These are phyloP conservation scores for Puccinellia tenuiflora DNA, from an alignment of 176 grass and related monocot genomes.

Conservation along the genomic window DNA sequence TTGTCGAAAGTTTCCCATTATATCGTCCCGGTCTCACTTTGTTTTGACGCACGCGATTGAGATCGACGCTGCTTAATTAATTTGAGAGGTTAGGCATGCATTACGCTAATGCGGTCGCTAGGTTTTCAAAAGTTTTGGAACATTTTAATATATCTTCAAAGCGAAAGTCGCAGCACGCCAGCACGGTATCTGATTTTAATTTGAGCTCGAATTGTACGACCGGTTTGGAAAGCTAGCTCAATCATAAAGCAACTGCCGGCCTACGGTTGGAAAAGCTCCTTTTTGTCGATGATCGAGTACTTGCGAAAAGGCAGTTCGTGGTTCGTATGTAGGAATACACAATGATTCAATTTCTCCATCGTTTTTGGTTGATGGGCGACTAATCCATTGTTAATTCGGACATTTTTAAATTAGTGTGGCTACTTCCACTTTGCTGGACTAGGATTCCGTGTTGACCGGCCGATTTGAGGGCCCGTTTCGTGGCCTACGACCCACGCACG, in stretches of 20 bases:
- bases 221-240: neutral
- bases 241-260: neutral
- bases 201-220: neutral
- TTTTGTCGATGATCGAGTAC: neutral
- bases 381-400: neutral
- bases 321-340: neutral
- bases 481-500: no score
- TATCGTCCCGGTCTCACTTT: no score
- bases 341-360: neutral
- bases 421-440: neutral
- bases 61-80: no score
- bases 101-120: constrained; percentile 26
- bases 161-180: neutral
- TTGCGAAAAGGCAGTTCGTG: neutral
- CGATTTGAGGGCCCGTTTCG: no score
- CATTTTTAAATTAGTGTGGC: neutral
- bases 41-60: no score
- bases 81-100: no score
- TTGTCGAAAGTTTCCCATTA: no score
- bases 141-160: constrained; percentile 8
- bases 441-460: no score
- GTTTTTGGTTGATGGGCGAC: neutral
- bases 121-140: constrained; percentile 20
- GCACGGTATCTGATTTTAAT: neutral
- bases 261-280: neutral